Percentiles rank a stretch among this genome's conserved stretches.
Conservation (phyloP, 129 eudicot species). For the Lactuca sativa region DNA sequence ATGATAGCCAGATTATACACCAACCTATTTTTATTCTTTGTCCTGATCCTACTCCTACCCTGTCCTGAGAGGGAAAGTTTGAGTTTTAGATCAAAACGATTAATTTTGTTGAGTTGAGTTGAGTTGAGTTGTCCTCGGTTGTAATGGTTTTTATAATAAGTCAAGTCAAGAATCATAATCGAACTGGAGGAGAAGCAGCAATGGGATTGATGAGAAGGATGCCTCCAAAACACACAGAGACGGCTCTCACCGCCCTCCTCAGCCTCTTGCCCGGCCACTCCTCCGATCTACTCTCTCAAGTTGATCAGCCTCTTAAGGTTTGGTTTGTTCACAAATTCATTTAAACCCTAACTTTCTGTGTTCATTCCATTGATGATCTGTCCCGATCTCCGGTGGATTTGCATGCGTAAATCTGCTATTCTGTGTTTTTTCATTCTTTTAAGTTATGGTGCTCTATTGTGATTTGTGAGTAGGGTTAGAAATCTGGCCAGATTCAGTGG, state of each 20-base stretch:
- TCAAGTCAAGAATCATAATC: too few relatives aligned
- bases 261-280: conserved; percentile 80
- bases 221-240: conserved; percentile 84
- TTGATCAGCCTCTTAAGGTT: conserved; percentile 98
- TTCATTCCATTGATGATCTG: not conserved
- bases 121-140: not conserved
- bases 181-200: too few relatives aligned
- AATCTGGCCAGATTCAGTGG: conserved; percentile 7
- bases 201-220: conserved; percentile 95
- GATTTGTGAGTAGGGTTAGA: not conserved
- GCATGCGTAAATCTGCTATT: not conserved
- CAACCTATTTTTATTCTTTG: too few relatives aligned
- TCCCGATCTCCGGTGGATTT: not conserved
- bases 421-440: not conserved
- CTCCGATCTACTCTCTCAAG: conserved; percentile 95
- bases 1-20: not conserved
- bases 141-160: too few relatives aligned
- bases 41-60: not conserved
- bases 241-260: conserved; percentile 85
- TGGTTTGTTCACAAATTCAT: conserved; percentile 21
- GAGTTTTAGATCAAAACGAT: conserved; percentile 12
- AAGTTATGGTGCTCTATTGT: not conserved
- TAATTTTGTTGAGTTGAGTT: not conserved
- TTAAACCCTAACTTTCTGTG: not conserved
- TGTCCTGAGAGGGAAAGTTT: conserved; percentile 33